Percentiles rank a stretch among this genome's conserved stretches.
phyloP scores from a whole-genome alignment of 2,329 filamentous ascomycete genomes.

The Claviceps arundinis region DNA sequence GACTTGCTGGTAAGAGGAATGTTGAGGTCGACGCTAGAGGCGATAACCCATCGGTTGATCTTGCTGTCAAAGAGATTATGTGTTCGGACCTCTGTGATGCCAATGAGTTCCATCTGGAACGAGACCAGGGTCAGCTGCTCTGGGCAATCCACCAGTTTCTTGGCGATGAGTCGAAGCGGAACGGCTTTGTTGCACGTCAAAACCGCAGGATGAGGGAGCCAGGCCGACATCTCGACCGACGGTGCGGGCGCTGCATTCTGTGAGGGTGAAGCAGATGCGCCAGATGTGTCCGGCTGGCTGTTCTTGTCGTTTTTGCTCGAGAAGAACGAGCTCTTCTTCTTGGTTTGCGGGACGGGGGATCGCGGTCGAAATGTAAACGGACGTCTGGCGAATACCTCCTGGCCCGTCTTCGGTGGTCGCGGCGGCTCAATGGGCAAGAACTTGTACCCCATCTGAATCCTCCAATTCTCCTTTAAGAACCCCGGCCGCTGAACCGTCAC shows the following conservation, averaged over 20 bases:
- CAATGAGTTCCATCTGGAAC: conserved; percentile 70
- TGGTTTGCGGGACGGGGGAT: conserved; percentile 14
- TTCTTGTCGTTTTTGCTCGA: conserved; percentile 20
- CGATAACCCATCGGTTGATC: conserved; percentile 60
- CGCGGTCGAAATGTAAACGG: conserved; percentile 43
- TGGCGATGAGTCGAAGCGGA: conserved; percentile 67
- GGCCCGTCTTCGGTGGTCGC: conserved; percentile 48
- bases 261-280: conserved; percentile 17
- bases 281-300: conserved; percentile 8
- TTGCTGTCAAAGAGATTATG: conserved; percentile 63
- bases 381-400: conserved; percentile 75
- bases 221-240: conserved; percentile 61
- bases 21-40: conserved; percentile 56
- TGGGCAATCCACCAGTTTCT: conserved; percentile 55
- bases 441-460: conserved; percentile 56
- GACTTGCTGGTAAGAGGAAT: conserved; percentile 50
- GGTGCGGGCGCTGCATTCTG: conserved; percentile 29
- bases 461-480: conserved; percentile 81
- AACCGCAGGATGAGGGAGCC: conserved; percentile 76
- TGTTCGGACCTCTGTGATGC: conserved; percentile 65
- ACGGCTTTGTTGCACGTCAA: conserved; percentile 80
- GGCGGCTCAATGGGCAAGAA: conserved; percentile 91
- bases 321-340: conserved; percentile 48
- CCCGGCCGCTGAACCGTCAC: conserved; percentile 84
- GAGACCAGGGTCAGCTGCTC: conserved; percentile 65